Percentiles rank a stretch among this genome's conserved stretches.
phyloP scores from a whole-genome alignment of 1,139 yeast species.

The Meyerozyma elateridarum region DNA sequence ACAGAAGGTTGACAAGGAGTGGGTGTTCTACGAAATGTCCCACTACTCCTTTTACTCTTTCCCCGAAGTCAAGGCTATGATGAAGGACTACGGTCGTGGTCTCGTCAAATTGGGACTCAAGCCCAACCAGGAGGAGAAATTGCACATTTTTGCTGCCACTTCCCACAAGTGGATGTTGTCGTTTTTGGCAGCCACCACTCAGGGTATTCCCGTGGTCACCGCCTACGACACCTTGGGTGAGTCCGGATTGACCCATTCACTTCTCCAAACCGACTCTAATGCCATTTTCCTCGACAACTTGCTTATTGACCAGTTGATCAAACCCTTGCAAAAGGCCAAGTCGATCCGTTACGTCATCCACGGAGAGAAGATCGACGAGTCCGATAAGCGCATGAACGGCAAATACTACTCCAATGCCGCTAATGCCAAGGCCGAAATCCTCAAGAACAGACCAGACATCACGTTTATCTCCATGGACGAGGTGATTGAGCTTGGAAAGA shows the following conservation, averaged over 20 bases:
- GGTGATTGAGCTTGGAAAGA: constrained; percentile 58
- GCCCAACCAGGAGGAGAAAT: constrained; percentile 55
- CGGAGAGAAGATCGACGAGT: constrained; percentile 54
- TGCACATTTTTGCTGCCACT: constrained; percentile 84
- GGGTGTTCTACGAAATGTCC: constrained; percentile 81
- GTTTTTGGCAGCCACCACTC: constrained; percentile 72
- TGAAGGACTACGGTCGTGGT: constrained; percentile 68
- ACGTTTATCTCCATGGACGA: constrained; percentile 63
- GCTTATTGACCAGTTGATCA: constrained; percentile 59
- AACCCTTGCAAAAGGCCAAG: constrained; percentile 66
- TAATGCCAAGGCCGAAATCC: constrained; percentile 53
- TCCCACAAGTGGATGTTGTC: constrained; percentile 90
- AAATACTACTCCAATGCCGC: constrained; percentile 51
- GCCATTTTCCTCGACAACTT: constrained; percentile 82
- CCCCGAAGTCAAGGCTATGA: constrained; percentile 47
- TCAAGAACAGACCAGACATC: constrained; percentile 71
- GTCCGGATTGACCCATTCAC: constrained; percentile 81
- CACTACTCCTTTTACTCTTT: constrained; percentile 65
- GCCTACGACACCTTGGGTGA: constrained; percentile 97
- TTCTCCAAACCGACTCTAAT: constrained; percentile 71
- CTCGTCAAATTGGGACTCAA: constrained; percentile 67
- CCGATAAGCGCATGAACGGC: constrained; percentile 63
- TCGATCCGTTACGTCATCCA: constrained; percentile 67
- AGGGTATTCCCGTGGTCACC: constrained; percentile 83
- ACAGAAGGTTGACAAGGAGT: constrained; percentile 68